Evolutionary conservation across 352 stramenopile species (phyloP), one percentile per base, ranked within the genome.

Genomic region (Globisporangium perplexum): DNA sequence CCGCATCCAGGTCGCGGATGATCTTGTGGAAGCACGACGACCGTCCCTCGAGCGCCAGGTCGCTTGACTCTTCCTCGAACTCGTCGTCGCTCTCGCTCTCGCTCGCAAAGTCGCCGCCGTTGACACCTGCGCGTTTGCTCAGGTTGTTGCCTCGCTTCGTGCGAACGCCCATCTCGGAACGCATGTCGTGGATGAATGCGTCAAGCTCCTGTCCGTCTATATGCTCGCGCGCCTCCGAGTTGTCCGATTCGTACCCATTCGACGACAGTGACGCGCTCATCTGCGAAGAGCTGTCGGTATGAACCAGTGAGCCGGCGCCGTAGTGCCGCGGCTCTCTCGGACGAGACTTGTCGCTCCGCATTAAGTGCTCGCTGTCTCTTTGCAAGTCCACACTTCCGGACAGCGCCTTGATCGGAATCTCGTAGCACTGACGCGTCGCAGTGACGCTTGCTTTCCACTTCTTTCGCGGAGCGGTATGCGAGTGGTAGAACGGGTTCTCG

Each of bases 401-500:
- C 23, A 43, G 38, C 17, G 38, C 42, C 33, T 52, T 48, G 30
- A 61, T 36, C 20, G 64, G 63, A 10, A 73, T 41, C 35, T 87
- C 76, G 49, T 76, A 85, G 24, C 69, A 81, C 55, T 89, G 76
- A 0, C 76, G 67, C 43, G 69, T 85, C 10, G 75, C 74, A 18
- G 70, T 85, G 26, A 87, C 64, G 24, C 65, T 85, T 7, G 66
- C 63, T 28, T 85, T 76, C 65, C 71, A 80, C 39, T 74, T 77
- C 55, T 72, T 72, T 7, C 72, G 62, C 23, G 67, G 63, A 7
- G 66, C 69, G 15, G 71, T 68, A 4, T 72, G 62, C 15, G 74
- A 59, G 28, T 81, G 61, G 46, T 90, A 93, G 54, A 90, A 92
- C n/a, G 77, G 71, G 50, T 93, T 93, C 26, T 59, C 47, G 38